These are phyloP conservation scores for Mycotypha africana DNA, from an alignment of 371 early-diverging fungal species.

Conservation along the genomic window DNA sequence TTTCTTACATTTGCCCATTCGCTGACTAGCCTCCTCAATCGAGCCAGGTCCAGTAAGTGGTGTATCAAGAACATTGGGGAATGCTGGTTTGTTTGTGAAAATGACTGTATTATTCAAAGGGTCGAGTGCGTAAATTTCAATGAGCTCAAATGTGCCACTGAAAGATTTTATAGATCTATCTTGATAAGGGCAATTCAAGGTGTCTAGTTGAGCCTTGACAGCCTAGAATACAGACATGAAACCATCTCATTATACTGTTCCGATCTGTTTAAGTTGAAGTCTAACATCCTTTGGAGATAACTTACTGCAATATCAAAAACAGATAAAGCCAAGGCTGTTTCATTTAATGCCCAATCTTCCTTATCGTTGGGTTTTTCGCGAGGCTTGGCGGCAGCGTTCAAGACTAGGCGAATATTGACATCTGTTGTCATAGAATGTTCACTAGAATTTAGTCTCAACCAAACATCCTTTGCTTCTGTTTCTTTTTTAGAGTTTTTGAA, in stretches of 20 bases:
- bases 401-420: slow-evolving; percentile 14
- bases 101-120: slow-evolving; percentile 68
- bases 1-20: slow-evolving; percentile 28
- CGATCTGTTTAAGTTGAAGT: too few relatives aligned
- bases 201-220: slow-evolving; percentile 13
- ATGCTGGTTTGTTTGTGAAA: slow-evolving; percentile 50
- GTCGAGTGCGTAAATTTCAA: slow-evolving; percentile 36
- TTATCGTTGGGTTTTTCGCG: slow-evolving; percentile 3
- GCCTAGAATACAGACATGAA: not conserved
- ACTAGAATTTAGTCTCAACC: slow-evolving; percentile 16
- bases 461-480: slow-evolving; percentile 8
- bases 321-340: slow-evolving; percentile 10
- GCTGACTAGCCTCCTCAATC: slow-evolving; percentile 6
- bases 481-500: slow-evolving; percentile 6
- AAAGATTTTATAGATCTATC: slow-evolving; percentile 24
- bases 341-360: slow-evolving; percentile 16
- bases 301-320: slow-evolving; percentile 18
- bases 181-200: slow-evolving; percentile 12
- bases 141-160: slow-evolving; percentile 19
- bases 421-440: slow-evolving; percentile 18
- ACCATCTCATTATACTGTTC: not conserved
- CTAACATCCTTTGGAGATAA: not conserved
- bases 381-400: not conserved
- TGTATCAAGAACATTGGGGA: slow-evolving; percentile 16
- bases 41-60: slow-evolving; percentile 12